These are phyloP conservation scores for Rhododendron mucronatum DNA, from an alignment of 148 eudicot species.

Conservation along the genomic window DNA sequence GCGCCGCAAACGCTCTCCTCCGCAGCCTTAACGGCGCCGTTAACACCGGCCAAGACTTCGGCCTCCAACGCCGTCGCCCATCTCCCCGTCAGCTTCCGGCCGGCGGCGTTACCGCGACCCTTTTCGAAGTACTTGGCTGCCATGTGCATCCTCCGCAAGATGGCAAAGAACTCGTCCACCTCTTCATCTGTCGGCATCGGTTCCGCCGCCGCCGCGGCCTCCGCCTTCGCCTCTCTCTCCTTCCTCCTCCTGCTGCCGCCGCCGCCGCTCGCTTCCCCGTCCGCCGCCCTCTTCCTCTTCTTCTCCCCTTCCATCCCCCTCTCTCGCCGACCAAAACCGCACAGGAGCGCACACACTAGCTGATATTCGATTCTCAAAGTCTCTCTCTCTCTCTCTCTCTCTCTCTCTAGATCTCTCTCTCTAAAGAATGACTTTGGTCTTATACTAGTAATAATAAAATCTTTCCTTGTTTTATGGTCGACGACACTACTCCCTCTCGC, in stretches of 20 bases:
- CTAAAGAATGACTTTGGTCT: not conserved
- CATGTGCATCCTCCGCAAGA: conserved; percentile 4
- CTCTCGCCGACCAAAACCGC: too few relatives aligned
- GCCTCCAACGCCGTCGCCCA: conserved; percentile 1
- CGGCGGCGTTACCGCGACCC: not conserved
- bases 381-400: not conserved
- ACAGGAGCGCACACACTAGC: not conserved
- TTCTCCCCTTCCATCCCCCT: not conserved
- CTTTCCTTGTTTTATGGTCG: not conserved
- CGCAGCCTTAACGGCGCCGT: not conserved
- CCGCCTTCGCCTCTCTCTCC: not conserved
- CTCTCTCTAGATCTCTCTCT: not conserved
- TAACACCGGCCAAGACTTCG: not conserved
- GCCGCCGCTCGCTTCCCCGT: too few relatives aligned
- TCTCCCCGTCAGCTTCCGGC: not conserved
- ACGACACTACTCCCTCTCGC: too few relatives aligned
- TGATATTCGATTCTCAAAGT: not conserved
- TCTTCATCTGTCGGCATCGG: conserved; percentile 12
- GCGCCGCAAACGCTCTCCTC: not conserved
- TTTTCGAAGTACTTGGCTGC: conserved; percentile 15
- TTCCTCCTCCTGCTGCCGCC: not conserved
- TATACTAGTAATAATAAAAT: too few relatives aligned
- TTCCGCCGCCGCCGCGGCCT: not conserved
- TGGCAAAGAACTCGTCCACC: conserved; percentile 19
- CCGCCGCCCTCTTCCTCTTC: conserved; percentile 4